Base-by-base conservation (phyloP, 768 basidiomycete species). In the Termitomyces sp. region DNA sequence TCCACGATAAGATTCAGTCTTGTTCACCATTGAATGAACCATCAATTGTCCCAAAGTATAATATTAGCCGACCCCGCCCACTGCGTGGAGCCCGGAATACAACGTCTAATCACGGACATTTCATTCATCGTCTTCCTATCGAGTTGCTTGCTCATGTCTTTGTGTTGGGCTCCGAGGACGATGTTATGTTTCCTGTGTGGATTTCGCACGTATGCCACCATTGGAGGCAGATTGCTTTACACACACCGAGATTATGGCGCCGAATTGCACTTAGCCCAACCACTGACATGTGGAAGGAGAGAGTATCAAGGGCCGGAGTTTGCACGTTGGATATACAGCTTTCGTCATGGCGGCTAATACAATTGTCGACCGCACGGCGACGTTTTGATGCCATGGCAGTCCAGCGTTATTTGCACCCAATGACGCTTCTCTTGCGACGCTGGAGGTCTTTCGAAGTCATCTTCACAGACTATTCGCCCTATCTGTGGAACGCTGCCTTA, bases 61-160 rank as follows among this genome's bases (percentile, higher is more conserved):
- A 65, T 52, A 76, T 77, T 47, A 68, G 76, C 58, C 66, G 66
- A 47, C 76, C 75, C 3, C 71, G 66, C 40, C 72, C 72, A 54
- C 73, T 77, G 16, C 70, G 69, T 60, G 68, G 69, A 49, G 65
- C 68, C 33, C 65, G 70, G 47, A 57, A 57, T 14, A 62, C 69
- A 22, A 46, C 52, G 42, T 58, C 65, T 54, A 52, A 44, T 40
- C 63, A 67, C 4, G 50, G 68, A 10, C 85, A 86, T 62, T 77
- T 79, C 59, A 82, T 89, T 54, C 77, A 78, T 58, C 65, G 68
- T 26, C 80, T 90, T 46, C 88, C 88, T 9, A 70, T 73, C 32
- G 88, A 91, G 66, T 68, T 91, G 18, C 76, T 90, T 40, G 73
- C 82, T 38, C 78, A 82, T 58, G 79, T 90, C 50, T 89, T 91